Conservation (phyloP, 1,284 basidiomycete genomes). For the Malassezia yamatoensis region DNA sequence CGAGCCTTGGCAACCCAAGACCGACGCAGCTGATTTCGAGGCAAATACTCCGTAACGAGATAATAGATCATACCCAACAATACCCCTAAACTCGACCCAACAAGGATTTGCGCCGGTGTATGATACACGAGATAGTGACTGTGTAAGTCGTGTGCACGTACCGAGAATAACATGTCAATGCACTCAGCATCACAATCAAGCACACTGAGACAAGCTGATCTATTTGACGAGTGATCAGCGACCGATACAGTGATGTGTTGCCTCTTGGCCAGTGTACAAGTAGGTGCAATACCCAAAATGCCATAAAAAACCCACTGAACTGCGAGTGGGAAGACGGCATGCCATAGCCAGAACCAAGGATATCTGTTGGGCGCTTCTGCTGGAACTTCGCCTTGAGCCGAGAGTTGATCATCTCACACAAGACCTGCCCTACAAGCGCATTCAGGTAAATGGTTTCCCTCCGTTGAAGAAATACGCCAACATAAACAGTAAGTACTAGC, state of each 20-base stretch:
- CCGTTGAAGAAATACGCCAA: slow-evolving; percentile 62
- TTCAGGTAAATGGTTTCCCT: slow-evolving; percentile 66
- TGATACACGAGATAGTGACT: slow-evolving; percentile 68
- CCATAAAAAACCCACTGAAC: slow-evolving; percentile 74
- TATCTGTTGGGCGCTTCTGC: slow-evolving; percentile 60
- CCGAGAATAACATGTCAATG: slow-evolving; percentile 65
- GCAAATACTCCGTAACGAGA: slow-evolving; percentile 56
- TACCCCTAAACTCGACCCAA: slow-evolving; percentile 63
- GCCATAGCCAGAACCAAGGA: slow-evolving; percentile 65
- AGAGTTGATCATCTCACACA: slow-evolving; percentile 64
- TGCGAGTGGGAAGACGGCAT: slow-evolving; percentile 81
- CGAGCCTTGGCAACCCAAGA: neutral
- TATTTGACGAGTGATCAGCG: slow-evolving; percentile 21
- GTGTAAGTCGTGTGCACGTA: slow-evolving; percentile 9
- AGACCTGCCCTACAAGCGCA: slow-evolving; percentile 70
- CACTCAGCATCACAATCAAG: slow-evolving; percentile 55
- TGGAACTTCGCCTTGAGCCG: slow-evolving; percentile 61
- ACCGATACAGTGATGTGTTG: slow-evolving; percentile 49
- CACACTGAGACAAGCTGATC: slow-evolving; percentile 52
- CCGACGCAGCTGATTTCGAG: slow-evolving; percentile 37
- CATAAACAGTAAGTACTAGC: slow-evolving; percentile 55
- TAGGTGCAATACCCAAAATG: slow-evolving; percentile 65
- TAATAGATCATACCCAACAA: slow-evolving; percentile 57
- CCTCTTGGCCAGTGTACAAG: slow-evolving; percentile 59
- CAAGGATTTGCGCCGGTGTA: slow-evolving; percentile 60